phyloP scores from a whole-genome alignment of 2,329 filamentous ascomycete species.

The Xylaria multiplex region DNA sequence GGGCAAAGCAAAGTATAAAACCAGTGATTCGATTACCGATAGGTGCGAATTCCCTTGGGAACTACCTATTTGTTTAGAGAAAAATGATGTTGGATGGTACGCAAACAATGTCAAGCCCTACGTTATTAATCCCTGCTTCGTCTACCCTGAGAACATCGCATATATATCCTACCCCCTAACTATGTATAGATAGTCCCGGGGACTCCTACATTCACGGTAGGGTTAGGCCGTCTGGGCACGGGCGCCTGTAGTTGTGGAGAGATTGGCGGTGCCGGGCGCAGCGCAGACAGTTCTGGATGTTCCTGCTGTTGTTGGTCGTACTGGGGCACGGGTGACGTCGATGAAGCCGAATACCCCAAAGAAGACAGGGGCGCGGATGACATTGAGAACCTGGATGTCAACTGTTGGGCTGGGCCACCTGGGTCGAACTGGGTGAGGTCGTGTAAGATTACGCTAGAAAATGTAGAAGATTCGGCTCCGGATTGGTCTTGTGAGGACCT shows the following conservation, averaged over 20 bases:
- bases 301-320: slow-evolving; percentile 13
- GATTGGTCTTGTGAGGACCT: slow-evolving; percentile 2
- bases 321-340: slow-evolving; percentile 7
- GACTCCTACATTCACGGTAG: slow-evolving; percentile 3
- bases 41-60: too few species aligned
- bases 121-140: too few species aligned
- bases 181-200: slow-evolving; percentile 8
- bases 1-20: too few species aligned
- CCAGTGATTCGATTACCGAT: too few species aligned
- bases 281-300: slow-evolving; percentile 12
- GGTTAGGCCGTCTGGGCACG: slow-evolving; percentile 26
- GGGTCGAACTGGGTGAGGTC: slow-evolving; percentile 28
- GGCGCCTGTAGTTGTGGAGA: slow-evolving; percentile 31
- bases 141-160: background rate
- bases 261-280: slow-evolving; percentile 27
- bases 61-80: background rate
- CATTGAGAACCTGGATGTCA: slow-evolving; percentile 29
- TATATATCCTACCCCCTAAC: background rate
- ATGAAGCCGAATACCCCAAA: slow-evolving; percentile 21
- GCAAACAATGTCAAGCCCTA: background rate
- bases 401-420: slow-evolving; percentile 1
- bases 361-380: slow-evolving; percentile 23
- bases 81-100: background rate
- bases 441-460: slow-evolving; percentile 18
- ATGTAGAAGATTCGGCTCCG: slow-evolving; percentile 10